Evolutionary conservation across 306 rosid species (phyloP).

Genomic region (Lablab purpureus): DNA sequence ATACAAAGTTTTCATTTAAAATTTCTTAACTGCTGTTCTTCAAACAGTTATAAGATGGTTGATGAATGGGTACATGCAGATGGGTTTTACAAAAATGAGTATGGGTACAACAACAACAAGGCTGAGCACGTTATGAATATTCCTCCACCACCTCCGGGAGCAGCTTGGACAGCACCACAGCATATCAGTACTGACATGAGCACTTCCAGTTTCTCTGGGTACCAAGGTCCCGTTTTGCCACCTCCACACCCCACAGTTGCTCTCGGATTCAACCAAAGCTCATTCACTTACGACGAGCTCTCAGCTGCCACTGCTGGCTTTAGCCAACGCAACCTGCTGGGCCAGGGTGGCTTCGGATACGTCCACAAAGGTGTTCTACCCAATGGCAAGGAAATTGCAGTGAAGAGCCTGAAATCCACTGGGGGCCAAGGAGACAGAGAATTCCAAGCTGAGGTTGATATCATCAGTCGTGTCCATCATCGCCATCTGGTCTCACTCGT

Average conservation of each 20-base stretch:
- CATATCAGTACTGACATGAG: conserved; percentile 52
- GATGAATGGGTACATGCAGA: conserved; percentile 24
- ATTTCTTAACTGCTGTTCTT: too few relatives aligned
- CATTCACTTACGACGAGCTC: conserved; percentile 73
- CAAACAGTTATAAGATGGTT: background rate
- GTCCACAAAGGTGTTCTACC: conserved; percentile 89
- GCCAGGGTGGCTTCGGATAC: conserved; percentile 87
- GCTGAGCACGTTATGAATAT: conserved; percentile 51
- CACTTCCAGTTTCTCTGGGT: conserved; percentile 64
- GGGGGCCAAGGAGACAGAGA: conserved; percentile 79
- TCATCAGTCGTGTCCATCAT: conserved; percentile 91
- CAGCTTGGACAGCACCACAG: conserved; percentile 46
- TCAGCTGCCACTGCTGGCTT: conserved; percentile 70
- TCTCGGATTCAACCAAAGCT: conserved; percentile 75
- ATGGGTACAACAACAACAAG: background rate
- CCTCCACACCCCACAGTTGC: conserved; percentile 82
- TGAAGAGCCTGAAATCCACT: conserved; percentile 75
- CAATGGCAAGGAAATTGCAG: conserved; percentile 89
- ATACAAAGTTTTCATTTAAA: too few relatives aligned
- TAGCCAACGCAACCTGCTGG: conserved; percentile 57
- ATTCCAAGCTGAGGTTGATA: conserved; percentile 84
- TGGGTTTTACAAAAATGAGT: conserved; percentile 37
- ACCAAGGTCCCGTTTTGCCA: conserved; percentile 62
- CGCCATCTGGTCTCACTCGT: conserved; percentile 93
- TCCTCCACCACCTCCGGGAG: conserved; percentile 41